phyloP scores from a whole-genome alignment of 2,329 filamentous ascomycete genomes.

The Trichophyton verrucosum region DNA sequence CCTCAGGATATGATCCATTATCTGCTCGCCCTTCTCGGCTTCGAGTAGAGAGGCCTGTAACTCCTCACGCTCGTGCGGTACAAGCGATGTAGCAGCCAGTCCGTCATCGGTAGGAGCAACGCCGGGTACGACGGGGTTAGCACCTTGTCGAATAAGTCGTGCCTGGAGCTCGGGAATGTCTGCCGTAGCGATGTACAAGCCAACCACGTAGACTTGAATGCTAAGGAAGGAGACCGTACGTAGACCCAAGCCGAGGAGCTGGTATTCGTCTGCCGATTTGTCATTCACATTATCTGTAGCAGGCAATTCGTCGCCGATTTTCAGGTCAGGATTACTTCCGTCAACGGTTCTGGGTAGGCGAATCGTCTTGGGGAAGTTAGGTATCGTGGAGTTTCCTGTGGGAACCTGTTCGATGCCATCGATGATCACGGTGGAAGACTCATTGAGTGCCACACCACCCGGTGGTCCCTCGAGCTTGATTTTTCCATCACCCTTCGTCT shows the following conservation, averaged over 20 bases:
- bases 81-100: constrained; percentile 62
- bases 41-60: constrained; percentile 60
- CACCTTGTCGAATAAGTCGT: constrained; percentile 59
- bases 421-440: constrained; percentile 29
- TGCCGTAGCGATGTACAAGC: constrained; percentile 74
- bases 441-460: constrained; percentile 23
- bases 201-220: constrained; percentile 90
- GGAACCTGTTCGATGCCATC: constrained; percentile 62
- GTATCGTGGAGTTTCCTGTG: constrained; percentile 69
- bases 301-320: constrained; percentile 26
- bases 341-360: constrained; percentile 41
- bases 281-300: constrained; percentile 24
- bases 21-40: constrained; percentile 52
- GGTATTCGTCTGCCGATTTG: constrained; percentile 56
- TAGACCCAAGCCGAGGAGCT: constrained; percentile 74
- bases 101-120: constrained; percentile 40
- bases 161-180: constrained; percentile 73
- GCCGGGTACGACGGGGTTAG: constrained; percentile 21
- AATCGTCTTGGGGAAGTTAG: constrained; percentile 63
- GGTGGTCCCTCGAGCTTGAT: constrained; percentile 31
- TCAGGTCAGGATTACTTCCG: constrained; percentile 20
- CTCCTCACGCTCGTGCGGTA: constrained; percentile 65
- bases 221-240: constrained; percentile 79
- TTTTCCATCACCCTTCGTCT: constrained; percentile 10
- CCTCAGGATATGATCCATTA: constrained; percentile 61